Evolutionary conservation across 108 stramenopile genomes (phyloP), one percentile per base, ranked within the genome.

Genomic region (Aurantiochytrium sp.): DNA sequence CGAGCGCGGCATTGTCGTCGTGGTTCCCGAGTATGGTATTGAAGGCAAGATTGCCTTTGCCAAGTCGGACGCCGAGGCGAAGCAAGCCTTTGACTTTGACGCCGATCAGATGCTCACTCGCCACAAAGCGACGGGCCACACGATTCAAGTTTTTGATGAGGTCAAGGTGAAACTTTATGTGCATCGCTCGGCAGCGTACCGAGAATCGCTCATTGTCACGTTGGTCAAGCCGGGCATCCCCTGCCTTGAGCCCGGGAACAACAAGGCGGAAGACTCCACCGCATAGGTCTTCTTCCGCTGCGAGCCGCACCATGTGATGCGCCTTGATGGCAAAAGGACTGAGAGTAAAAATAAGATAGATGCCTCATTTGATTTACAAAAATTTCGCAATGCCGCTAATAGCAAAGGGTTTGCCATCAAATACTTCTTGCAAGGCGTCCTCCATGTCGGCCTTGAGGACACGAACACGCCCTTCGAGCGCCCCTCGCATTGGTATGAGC

Each of bases 21-120:
- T 99, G 87, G 97, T 99, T 28, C 98, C 98, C 5, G 91, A 96
- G 57, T 99, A 97, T 93, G 99, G 99, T n/a, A 98, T 99, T 73
- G 99, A 99, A 93, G 98, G 97, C 18, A 90, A 93, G 19, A 95
- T 98, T 44, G 87, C 90, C 23, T 87, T 98, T n/a, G 83, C 87
- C 76, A 53, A 83, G 45, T 25, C 49, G 43, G 76, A 83, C 3
- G 49, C 45, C 6, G 51, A 53, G 49, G 45, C 76, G 19, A 47
- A 83, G n/a, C 12, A 47, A 12, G 19, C 76, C n/a, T 83, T 83
- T 23, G 76, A 83, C 76, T 83, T 21, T 53, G n/a, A 83, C 49
- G 14, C 76, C 19, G 76, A 83, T 23, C 49, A 83, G n/a, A 83
- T 83, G 76, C 45, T 53, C 45, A 47, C 28, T 12, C 49, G 45